These are phyloP conservation scores for Diplodia intermedia DNA, from an alignment of 2,329 filamentous ascomycete species.

Conservation along the genomic window DNA sequence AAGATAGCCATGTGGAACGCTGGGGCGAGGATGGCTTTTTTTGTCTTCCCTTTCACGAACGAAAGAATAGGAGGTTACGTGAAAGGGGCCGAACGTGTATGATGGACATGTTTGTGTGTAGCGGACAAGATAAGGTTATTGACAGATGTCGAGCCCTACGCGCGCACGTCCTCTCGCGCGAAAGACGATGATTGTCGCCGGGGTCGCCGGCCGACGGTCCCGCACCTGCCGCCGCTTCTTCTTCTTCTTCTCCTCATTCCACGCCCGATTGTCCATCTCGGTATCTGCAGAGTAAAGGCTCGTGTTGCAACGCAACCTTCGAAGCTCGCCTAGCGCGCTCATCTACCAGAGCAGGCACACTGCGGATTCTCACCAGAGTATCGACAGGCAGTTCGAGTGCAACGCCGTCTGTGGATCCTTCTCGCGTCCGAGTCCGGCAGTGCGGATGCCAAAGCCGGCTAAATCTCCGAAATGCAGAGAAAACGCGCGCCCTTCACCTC, in stretches of 20 bases:
- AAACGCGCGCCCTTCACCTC: neutral
- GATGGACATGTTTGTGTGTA: neutral
- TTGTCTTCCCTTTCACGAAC: neutral
- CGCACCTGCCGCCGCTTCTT: neutral
- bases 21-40: neutral
- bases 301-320: neutral
- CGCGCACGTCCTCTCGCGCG: conserved; percentile 19
- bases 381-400: neutral
- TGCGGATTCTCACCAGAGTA: neutral
- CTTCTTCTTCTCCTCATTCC: neutral
- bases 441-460: neutral
- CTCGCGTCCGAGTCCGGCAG: conserved; percentile 6
- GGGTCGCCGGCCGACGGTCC: neutral
- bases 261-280: too few species aligned
- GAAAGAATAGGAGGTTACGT: neutral
- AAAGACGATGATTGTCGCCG: conserved; percentile 16
- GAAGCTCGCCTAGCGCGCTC: neutral
- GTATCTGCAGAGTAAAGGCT: too few species aligned
- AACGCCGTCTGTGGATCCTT: neutral
- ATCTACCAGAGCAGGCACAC: neutral
- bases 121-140: conserved; percentile 21
- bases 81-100: neutral
- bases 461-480: conserved; percentile 1
- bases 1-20: neutral
- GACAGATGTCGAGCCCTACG: conserved; percentile 10